These are phyloP conservation scores for Colletotrichum cordylinicola DNA, from an alignment of 2,329 filamentous ascomycete genomes.

Conservation along the genomic window DNA sequence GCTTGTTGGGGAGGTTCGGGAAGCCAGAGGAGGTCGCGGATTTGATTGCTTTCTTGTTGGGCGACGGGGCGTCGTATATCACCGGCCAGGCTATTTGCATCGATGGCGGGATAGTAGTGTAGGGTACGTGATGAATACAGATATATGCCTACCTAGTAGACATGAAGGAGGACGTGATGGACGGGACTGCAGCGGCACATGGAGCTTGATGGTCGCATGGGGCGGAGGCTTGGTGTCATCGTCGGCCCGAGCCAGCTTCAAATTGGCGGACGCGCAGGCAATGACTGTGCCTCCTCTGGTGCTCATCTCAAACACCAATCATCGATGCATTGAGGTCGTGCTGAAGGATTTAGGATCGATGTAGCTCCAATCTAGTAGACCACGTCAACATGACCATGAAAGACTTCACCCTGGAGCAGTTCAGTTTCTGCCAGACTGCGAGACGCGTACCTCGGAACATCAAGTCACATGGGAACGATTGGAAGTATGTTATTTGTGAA, in stretches of 20 bases:
- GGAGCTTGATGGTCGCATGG: neutral
- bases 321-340: neutral
- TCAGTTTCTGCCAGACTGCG: neutral
- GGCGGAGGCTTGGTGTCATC: neutral
- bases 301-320: neutral
- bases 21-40: conserved; percentile 31
- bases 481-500: neutral
- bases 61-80: conserved; percentile 30
- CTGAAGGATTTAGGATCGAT: too few species aligned
- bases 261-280: neutral
- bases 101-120: conserved; percentile 25
- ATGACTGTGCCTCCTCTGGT: neutral
- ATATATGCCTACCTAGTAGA: neutral
- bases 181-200: neutral
- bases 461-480: neutral
- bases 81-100: conserved; percentile 29
- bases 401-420: neutral
- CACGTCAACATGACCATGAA: neutral
- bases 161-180: neutral
- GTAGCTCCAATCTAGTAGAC: neutral
- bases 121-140: neutral
- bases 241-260: neutral
- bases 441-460: neutral
- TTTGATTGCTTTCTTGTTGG: conserved; percentile 31
- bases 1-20: conserved; percentile 25